Percentiles rank a stretch among this genome's conserved stretches.
Conservation (phyloP, 2,329 filamentous ascomycete species). For the Trichoderma asperellum region DNA sequence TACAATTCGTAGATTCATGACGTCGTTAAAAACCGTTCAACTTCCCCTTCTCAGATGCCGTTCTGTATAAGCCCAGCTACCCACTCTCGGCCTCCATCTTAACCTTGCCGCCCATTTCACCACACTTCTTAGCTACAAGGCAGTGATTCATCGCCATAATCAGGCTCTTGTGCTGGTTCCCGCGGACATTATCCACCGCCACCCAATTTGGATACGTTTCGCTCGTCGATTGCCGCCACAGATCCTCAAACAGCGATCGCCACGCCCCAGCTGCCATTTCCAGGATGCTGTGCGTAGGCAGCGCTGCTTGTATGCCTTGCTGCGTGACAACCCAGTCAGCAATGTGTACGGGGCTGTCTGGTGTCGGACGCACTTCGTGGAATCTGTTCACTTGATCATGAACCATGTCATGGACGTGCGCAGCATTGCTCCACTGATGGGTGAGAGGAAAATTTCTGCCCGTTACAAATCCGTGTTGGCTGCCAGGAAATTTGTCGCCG, state of each 20-base stretch:
- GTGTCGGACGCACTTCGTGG: slow-evolving; percentile 21
- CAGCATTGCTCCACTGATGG: slow-evolving; percentile 35
- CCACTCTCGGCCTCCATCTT: not conserved
- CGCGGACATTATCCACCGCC: slow-evolving; percentile 38
- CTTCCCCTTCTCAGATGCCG: not conserved
- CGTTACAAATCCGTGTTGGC: slow-evolving; percentile 38
- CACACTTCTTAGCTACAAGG: slow-evolving; percentile 37
- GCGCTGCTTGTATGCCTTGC: slow-evolving; percentile 9
- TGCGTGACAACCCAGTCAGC: slow-evolving; percentile 39
- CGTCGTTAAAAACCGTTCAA: not conserved
- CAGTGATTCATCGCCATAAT: slow-evolving; percentile 41
- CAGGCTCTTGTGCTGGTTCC: slow-evolving; percentile 35
- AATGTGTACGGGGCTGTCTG: slow-evolving; percentile 32
- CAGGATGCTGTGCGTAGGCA: slow-evolving; percentile 24
- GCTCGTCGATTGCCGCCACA: slow-evolving; percentile 36
- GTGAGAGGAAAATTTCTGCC: slow-evolving; percentile 35
- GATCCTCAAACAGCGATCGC: slow-evolving; percentile 32
- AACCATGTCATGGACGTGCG: slow-evolving; percentile 27
- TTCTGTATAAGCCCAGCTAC: not conserved
- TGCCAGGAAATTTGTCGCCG: slow-evolving; percentile 34
- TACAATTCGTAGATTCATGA: not conserved
- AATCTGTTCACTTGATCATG: slow-evolving; percentile 34
- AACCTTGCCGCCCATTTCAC: slow-evolving; percentile 33
- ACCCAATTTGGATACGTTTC: slow-evolving; percentile 42
- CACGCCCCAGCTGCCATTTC: slow-evolving; percentile 31